Base-by-base conservation (phyloP, 306 rosid species). In the Sphenostylis stenocarpa region DNA sequence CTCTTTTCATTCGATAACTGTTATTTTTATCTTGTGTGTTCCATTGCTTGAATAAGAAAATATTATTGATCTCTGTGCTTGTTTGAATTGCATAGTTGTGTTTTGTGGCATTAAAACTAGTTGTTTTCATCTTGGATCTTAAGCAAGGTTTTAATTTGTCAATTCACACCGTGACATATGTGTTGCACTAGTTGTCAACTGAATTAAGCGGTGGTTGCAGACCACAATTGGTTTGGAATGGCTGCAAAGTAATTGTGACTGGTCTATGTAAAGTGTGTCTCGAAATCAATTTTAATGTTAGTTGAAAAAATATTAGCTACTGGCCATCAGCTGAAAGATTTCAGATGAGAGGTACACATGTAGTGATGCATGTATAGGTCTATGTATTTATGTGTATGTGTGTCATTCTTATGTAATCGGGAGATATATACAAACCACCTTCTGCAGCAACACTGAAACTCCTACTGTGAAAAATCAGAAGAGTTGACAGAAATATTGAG, bases 11-110 rank as follows among this genome's bases (percentile, higher is more conserved):
- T 17, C 76, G 21, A 14, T 33, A 4, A n/a, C 47, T 77, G 26
- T 13, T 38, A 56, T 2, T 48, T 41, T 61, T 69, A 41, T 71
- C 31, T 28, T 80, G 73, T 49, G 58, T 26, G 72, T n/a, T 56
- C 5, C 26, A 53, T 76, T 79, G 49, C 51, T 63, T 79, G 39
- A 8, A 15, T 31, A 51, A 24, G 26, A 31, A 26, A 28, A 17
- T 51, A 43, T 56, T 44, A 23, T 48, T 24, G 33, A 19, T 39
- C 39, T 45, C 0, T 4, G 9, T 65, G 51, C 19, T 17, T 10
- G 3, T 45, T 67, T 73, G 48, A 47, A 49, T 63, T 64, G 39
- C 43, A 70, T 23, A 34, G 41, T 66, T 73, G 24, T 39, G 21
- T 26, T 36, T 29, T 43, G 34, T 66, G 44, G 4, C 24, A 44